A percentile compares a stretch with the other conserved stretches of the same genome.
These are phyloP conservation scores for Fusarium musae DNA, from an alignment of 2,329 filamentous ascomycete genomes.

Conservation along the genomic window DNA sequence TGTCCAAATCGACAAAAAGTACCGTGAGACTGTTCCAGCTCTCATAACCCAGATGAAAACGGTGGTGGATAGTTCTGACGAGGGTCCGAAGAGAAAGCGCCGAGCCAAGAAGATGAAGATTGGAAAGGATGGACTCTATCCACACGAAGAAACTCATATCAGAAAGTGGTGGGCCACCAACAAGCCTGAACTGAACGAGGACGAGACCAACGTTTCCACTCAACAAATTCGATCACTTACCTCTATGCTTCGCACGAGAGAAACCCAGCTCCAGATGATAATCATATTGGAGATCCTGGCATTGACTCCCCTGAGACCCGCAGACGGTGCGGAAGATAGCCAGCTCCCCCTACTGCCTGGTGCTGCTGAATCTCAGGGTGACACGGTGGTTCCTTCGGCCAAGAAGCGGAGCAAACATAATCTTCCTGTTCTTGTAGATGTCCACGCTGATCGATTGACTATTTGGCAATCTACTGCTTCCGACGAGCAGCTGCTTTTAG, in stretches of 20 bases:
- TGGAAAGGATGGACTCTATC: constrained; percentile 75
- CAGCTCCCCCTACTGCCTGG: constrained; percentile 59
- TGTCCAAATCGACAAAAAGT: constrained; percentile 80
- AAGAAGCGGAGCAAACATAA: constrained; percentile 74
- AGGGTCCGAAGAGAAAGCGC: constrained; percentile 57
- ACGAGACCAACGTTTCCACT: constrained; percentile 59
- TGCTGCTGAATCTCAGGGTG: constrained; percentile 49
- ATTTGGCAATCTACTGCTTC: constrained; percentile 84
- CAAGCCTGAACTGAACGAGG: constrained; percentile 62
- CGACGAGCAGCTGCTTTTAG: constrained; percentile 64
- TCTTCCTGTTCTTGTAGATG: constrained; percentile 72
- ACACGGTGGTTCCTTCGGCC: constrained; percentile 39
- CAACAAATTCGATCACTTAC: constrained; percentile 70
- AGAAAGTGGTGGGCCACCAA: constrained; percentile 76
- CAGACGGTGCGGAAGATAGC: constrained; percentile 55
- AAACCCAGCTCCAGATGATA: constrained; percentile 85
- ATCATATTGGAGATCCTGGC: constrained; percentile 81
- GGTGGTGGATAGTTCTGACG: constrained; percentile 66
- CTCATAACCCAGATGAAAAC: constrained; percentile 69
- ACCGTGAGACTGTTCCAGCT: constrained; percentile 74
- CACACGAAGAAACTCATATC: constrained; percentile 71
- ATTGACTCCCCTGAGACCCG: constrained; percentile 65
- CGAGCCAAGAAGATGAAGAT: constrained; percentile 73
- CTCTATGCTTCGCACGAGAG: constrained; percentile 75
- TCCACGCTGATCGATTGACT: constrained; percentile 80